Evolutionary conservation across 768 basidiomycete species (phyloP), one percentile per base, ranked within the genome.

Genomic region (Russula dissimulans): DNA sequence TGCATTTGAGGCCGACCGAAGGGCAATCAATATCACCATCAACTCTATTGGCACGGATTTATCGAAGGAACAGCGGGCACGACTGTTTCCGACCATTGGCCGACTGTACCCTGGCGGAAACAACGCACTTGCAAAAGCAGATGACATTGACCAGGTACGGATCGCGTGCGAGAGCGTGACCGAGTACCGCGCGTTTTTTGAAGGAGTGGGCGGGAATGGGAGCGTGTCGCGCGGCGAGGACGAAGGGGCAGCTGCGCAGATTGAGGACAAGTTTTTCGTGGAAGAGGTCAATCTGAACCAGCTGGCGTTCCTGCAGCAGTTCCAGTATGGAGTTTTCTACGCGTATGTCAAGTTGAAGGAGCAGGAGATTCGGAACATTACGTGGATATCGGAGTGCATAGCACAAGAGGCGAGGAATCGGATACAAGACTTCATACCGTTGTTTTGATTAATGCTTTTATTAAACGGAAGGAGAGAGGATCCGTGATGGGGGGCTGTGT

Each of bases 1-100:
- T 59, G 79, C 87, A 7, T 99, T 99, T 69, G 97, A 99, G 77
- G 97, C 95, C 31, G 97, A 99, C 75, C 82, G 97, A 39, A 86
- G 97, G 54, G 88, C 94, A 1, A 87, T 98, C 72, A 99, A 98
- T 77, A 97, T 99, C 74, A 97, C 97, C 38, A 91, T 99, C 78
- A 99, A 99, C 79, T 98, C 97, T 12, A 95, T 98, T 75, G 88
- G 87, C 61, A 97, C 97, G 4, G 92, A 93, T 68, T 81, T 99
- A 60, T 79, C 87, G 43, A 99, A 99, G 73, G 97, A 99, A 70
- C 87, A 91, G 66, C 89, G 97, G 39, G 92, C 94, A 14, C 86
- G 86, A 68, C 83, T 99, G 42, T 98, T 95, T 81, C 97, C 97
- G 5, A 79, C 87, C 15, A 90, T 98, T 61, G 97, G 97, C 17